Percentiles rank a stretch among this genome's conserved stretches.
phyloP scores from a whole-genome alignment of 257 asterid genomes.

The Jaltomata sinuosa region DNA sequence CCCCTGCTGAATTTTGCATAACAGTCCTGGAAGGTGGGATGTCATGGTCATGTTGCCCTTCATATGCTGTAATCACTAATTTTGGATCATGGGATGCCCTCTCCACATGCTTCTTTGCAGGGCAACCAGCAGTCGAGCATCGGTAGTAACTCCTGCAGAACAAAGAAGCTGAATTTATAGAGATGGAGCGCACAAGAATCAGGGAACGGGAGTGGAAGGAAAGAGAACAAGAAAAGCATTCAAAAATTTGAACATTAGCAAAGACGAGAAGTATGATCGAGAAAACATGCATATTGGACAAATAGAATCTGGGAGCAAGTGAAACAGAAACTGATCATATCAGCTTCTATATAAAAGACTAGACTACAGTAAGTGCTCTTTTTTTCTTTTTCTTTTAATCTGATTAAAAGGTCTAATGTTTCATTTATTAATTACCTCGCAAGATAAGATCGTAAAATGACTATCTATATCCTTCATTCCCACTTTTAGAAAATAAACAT shows the following conservation, averaged over 20 bases:
- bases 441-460: not conserved
- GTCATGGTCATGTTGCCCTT: slow-evolving; percentile 69
- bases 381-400: not conserved
- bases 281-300: not conserved
- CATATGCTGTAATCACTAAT: slow-evolving; percentile 71
- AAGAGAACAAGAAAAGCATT: not conserved
- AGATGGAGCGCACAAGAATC: not conserved
- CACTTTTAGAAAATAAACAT: too few relatives aligned
- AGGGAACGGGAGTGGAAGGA: not conserved
- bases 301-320: not conserved
- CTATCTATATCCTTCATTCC: too few relatives aligned
- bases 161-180: slow-evolving; percentile 7
- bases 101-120: slow-evolving; percentile 87
- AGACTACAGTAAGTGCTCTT: not conserved
- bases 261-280: not conserved
- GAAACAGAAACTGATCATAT: not conserved
- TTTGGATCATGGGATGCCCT: slow-evolving; percentile 75
- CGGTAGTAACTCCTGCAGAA: slow-evolving; percentile 79
- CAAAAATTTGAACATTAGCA: not conserved
- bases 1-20: slow-evolving; percentile 24
- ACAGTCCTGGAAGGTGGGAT: slow-evolving; percentile 44
- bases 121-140: slow-evolving; percentile 75
- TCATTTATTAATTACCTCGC: not conserved
- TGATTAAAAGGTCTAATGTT: not conserved
- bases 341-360: not conserved